Evolutionary conservation across 208 protist genomes (phyloP), one percentile per base, ranked within the genome.

Genomic region (Trypanosoma theileri): DNA sequence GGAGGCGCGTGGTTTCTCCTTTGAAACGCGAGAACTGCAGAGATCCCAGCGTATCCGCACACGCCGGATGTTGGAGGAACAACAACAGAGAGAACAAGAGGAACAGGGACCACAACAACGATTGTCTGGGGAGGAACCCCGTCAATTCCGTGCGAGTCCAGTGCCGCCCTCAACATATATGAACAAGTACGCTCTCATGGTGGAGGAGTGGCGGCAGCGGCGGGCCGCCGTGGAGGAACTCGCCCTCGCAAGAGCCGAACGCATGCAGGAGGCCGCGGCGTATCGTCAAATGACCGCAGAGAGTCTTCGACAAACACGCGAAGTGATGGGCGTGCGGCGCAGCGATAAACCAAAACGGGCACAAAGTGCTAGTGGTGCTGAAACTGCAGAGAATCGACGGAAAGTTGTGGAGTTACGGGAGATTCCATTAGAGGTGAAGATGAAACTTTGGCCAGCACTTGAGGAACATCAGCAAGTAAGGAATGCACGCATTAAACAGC

Each of bases 141-240:
- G 69, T 0, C 75, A 69, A 1, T 86, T 90, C 46, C 79, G 64
- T 24, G 79, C 86, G 12, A 85, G 65, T 51, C 86, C 86, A 8
- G 91, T 96, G 51, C 91, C 91, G 11, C 77, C 91, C 0, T 85
- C 80, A 13, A 96, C 91, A 16, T 96, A 92, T 68, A 86, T 96
- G 77, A 89, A 89, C 66, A 94, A 93, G 73, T 96, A 96, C 54
- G 88, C 85, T 44, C 58, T 96, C 26, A 96, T 96, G 91, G 81
- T 96, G 44, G 84, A 93, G 71, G 91, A 96, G 75, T 96, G 91
- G 91, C 82, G 85, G 11, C 81, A 91, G 77, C 83, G 88, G 42
- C 90, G 91, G 73, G 80, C 81, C 16, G 86, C 88, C 0, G 82
- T 89, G 26, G 78, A 84, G 59, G 67, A 76, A 28, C 67, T 89